A percentile compares a stretch with the other conserved stretches of the same genome.
Conservation (phyloP, 2,329 filamentous ascomycete species). For the Aureobasidium sp. region DNA sequence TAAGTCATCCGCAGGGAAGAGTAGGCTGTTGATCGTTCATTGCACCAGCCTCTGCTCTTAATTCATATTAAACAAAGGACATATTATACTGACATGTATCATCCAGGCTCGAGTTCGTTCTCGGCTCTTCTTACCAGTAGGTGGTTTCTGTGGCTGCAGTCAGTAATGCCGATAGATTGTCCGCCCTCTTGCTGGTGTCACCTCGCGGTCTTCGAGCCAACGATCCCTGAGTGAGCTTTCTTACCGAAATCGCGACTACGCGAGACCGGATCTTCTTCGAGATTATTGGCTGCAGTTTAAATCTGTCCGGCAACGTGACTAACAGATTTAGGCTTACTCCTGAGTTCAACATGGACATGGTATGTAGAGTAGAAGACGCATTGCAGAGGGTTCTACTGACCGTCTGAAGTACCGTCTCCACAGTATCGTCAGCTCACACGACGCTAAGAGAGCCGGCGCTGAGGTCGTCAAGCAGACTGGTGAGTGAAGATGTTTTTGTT, state of each 20-base stretch:
- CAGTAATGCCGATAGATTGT: neutral
- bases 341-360: slow-evolving; percentile 75
- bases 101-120: slow-evolving; percentile 65
- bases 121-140: slow-evolving; percentile 51
- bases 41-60: neutral
- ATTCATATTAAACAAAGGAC: neutral
- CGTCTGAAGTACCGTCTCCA: slow-evolving; percentile 53
- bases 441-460: slow-evolving; percentile 77
- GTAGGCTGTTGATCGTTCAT: neutral
- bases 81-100: neutral
- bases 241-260: too few relatives aligned
- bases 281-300: neutral
- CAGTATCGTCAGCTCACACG: slow-evolving; percentile 62
- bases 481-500: neutral
- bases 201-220: too few relatives aligned
- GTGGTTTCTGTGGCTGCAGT: slow-evolving; percentile 17
- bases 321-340: slow-evolving; percentile 33
- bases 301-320: neutral
- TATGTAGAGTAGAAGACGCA: neutral
- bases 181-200: neutral
- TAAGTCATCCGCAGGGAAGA: slow-evolving; percentile 21
- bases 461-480: slow-evolving; percentile 89
- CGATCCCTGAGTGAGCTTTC: too few relatives aligned
- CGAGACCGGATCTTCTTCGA: neutral
- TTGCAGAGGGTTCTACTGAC: neutral